Conservation (phyloP, 2,329 filamentous ascomycete genomes). For the Hirsutella minnesotensis region DNA sequence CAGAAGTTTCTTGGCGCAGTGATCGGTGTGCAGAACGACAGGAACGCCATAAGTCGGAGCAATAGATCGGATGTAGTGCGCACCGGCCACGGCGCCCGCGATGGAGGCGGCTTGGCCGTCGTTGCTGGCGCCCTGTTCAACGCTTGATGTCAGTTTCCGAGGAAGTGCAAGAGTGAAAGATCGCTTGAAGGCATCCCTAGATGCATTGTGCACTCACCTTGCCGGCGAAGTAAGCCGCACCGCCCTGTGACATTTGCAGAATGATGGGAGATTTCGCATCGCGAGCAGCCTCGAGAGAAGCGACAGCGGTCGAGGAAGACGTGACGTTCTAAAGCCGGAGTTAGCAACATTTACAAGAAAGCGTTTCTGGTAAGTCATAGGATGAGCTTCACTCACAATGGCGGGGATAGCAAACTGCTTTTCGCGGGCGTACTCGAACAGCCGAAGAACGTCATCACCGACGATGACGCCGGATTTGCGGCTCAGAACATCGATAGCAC, state of each 20-base stretch:
- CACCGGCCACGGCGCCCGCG: conserved; percentile 74
- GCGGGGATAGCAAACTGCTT: conserved; percentile 82
- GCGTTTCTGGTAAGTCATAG: neutral
- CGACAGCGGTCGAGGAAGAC: conserved; percentile 67
- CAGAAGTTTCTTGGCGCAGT: conserved; percentile 98
- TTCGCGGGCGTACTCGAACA: conserved; percentile 86
- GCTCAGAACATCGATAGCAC: conserved; percentile 30
- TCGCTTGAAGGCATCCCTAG: no score
- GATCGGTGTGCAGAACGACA: conserved; percentile 91
- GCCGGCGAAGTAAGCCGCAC: conserved; percentile 84
- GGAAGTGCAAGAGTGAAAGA: no score
- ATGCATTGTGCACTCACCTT: conserved; percentile 39
- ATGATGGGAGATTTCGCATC: conserved; percentile 87
- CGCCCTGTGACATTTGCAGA: conserved; percentile 87
- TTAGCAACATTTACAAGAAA: no score
- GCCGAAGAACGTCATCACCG: conserved; percentile 42
- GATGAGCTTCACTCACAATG: conserved; percentile 32
- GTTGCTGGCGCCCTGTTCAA: conserved; percentile 58
- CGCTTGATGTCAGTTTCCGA: neutral
- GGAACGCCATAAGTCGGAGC: conserved; percentile 82
- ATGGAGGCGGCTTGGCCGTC: conserved; percentile 76
- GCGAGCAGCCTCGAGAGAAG: conserved; percentile 85
- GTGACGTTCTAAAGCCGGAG: conserved; percentile 72
- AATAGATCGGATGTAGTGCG: conserved; percentile 84
- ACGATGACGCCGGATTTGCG: conserved; percentile 43